Base-by-base conservation (phyloP, 208 protist genomes). In the Leptomonas seymouri region DNA sequence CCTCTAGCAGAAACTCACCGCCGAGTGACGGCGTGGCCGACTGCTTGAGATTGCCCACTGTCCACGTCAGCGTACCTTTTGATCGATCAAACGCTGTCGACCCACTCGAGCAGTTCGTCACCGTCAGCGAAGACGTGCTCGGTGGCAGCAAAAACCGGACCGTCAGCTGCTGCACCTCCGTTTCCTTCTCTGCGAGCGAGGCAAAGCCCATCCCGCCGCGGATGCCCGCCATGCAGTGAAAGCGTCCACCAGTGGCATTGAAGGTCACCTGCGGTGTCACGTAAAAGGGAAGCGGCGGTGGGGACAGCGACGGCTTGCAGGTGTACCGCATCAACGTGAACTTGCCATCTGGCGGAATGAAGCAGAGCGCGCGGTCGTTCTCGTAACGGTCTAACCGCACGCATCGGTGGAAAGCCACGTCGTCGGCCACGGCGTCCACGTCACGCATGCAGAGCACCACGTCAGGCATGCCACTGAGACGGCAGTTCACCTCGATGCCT, bases 401-500 rank as follows among this genome's bases (percentile, higher is more conserved):
- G 67, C 92, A 97, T n/a, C 89, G 87, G 77, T 97, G 93, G 59
- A 97, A 94, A 9, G 76, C 83, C 34, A 92, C 61, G 70, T 97
- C 88, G 30, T 93, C 87, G 16, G 97, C 54, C 3, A 71, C 71
- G 49, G 86, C 71, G 46, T 89, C 79, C 12, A 85, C 44, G 56
- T 93, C 84, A n/a, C 70, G 63, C 21, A 97, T 77, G 3, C 81
- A 75, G 51, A 97, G 56, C 16, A 90, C 48, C 54, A 97, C 67
- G 67, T 97, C 92, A 16, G 95, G 95, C 81, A 94, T 95, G 41
- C 95, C 95, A 74, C 81, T 93, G 21, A 97, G 80, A 34, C 81
- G 76, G 78, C 92, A 96, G 54, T 91, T 97, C 30, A 88, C 84
- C 50, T 95, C 80, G 20, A 97, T 78, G 34, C 74, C 63, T 12